phyloP scores from a whole-genome alignment of 106 monocot species.

The Vanilla planifolia region DNA sequence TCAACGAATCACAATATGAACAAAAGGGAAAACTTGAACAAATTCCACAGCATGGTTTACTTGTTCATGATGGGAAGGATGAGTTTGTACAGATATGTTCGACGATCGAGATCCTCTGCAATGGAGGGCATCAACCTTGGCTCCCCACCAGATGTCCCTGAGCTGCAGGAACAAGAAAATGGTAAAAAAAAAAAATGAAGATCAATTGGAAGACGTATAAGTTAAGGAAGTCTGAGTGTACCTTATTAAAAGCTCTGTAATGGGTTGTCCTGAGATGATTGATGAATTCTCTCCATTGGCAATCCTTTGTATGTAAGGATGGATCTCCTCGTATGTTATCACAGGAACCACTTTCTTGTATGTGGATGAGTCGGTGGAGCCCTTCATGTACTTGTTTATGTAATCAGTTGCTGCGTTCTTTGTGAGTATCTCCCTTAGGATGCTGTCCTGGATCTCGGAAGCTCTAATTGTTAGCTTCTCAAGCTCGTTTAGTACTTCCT shows the following conservation, averaged over 20 bases:
- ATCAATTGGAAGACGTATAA: background rate
- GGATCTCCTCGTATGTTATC: conserved; percentile 34
- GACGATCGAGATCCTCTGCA: conserved; percentile 55
- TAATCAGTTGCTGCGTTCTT: conserved; percentile 48
- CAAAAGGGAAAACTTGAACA: too few species aligned
- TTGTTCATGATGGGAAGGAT: conserved; percentile 61
- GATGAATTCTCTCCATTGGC: conserved; percentile 40
- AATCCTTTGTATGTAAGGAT: conserved; percentile 46
- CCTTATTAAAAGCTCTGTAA: conserved; percentile 46
- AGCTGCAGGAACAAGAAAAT: conserved; percentile 14
- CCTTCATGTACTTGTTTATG: conserved; percentile 40
- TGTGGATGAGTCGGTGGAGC: conserved; percentile 16
- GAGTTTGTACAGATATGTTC: conserved; percentile 54
- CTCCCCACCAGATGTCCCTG: conserved; percentile 50
- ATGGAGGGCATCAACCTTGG: conserved; percentile 60
- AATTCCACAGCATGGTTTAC: conserved; percentile 15
- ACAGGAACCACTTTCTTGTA: conserved; percentile 49
- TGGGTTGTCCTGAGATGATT: conserved; percentile 36
- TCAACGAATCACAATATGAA: too few species aligned
- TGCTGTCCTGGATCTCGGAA: conserved; percentile 30
- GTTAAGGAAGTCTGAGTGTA: conserved; percentile 1
- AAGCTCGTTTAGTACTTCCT: conserved; percentile 35
- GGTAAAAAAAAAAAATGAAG: background rate
- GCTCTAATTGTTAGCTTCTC: conserved; percentile 50
- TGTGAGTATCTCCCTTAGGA: conserved; percentile 34